Evolutionary conservation across 2,329 filamentous ascomycete species (phyloP).

Genomic region (Cryphonectria parasitica): DNA sequence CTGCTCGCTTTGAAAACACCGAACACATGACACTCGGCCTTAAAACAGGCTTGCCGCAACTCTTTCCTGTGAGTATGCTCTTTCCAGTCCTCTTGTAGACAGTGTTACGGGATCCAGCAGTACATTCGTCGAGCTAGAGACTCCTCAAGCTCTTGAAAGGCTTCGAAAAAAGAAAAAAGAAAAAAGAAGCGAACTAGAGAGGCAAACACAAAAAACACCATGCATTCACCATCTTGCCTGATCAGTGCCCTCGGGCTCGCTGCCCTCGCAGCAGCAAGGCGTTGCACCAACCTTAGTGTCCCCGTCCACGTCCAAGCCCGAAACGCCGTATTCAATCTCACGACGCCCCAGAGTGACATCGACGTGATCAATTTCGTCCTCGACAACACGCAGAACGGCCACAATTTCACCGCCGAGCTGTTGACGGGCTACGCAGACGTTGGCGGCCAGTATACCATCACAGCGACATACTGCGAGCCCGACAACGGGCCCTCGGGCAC

Average conservation of each 20-base stretch:
- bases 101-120: not conserved
- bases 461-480: slow-evolving; percentile 64
- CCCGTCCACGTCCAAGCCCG: slow-evolving; percentile 58
- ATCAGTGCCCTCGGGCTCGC: slow-evolving; percentile 32
- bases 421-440: slow-evolving; percentile 55
- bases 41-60: not conserved
- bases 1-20: not conserved
- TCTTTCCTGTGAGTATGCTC: not conserved
- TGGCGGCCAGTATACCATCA: slow-evolving; percentile 59
- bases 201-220: not conserved
- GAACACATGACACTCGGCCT: not conserved
- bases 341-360: slow-evolving; percentile 54
- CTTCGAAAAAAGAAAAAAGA: too few relatives aligned
- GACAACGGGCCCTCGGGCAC: slow-evolving; percentile 45
- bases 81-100: not conserved
- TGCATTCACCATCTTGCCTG: not conserved
- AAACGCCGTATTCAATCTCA: slow-evolving; percentile 56
- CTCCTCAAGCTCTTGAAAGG: not conserved
- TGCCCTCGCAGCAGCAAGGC: slow-evolving; percentile 39
- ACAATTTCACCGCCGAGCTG: slow-evolving; percentile 51
- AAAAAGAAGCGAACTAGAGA: too few relatives aligned
- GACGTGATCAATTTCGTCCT: slow-evolving; percentile 62
- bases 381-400: slow-evolving; percentile 51
- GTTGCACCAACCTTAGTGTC: slow-evolving; percentile 56
- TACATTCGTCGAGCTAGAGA: not conserved